phyloP scores from a whole-genome alignment of 352 stramenopile species.

The Hyaloperonospora arabidopsidis region DNA sequence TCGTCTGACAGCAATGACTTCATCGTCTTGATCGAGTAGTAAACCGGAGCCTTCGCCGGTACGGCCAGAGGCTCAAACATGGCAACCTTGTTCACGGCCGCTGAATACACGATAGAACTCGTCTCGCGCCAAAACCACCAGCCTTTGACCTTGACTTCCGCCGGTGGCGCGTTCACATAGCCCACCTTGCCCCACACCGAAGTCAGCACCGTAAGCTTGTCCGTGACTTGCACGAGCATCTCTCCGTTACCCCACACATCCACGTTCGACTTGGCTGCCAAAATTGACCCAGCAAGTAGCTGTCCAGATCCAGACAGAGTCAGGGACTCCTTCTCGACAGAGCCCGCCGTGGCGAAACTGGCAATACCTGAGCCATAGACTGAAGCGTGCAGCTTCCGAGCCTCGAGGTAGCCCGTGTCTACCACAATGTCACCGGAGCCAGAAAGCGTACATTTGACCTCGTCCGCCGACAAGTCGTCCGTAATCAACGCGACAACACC shows the following conservation, averaged over 20 bases:
- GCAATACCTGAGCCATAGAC: conserved; percentile 43
- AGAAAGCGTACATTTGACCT: conserved; percentile 28
- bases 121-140: conserved; percentile 51
- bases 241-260: conserved; percentile 43
- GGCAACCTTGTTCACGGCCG: conserved; percentile 32
- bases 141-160: conserved; percentile 37
- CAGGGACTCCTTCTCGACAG: conserved; percentile 37
- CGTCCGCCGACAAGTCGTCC: conserved; percentile 17
- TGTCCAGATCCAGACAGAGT: conserved; percentile 41
- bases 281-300: conserved; percentile 40
- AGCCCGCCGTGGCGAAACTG: conserved; percentile 37
- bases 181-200: conserved; percentile 47
- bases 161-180: conserved; percentile 37
- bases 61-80: conserved; percentile 24
- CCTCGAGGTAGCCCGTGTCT: conserved; percentile 27
- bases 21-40: conserved; percentile 28
- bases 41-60: conserved; percentile 25
- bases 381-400: conserved; percentile 31
- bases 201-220: conserved; percentile 41
- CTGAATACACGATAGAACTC: conserved; percentile 35
- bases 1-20: conserved; percentile 27
- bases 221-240: conserved; percentile 38
- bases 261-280: conserved; percentile 30
- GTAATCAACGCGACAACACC: conserved; percentile 30
- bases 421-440: conserved; percentile 31